phyloP scores from a whole-genome alignment of 2,329 filamentous ascomycete genomes.

The Passalora sequoiae region DNA sequence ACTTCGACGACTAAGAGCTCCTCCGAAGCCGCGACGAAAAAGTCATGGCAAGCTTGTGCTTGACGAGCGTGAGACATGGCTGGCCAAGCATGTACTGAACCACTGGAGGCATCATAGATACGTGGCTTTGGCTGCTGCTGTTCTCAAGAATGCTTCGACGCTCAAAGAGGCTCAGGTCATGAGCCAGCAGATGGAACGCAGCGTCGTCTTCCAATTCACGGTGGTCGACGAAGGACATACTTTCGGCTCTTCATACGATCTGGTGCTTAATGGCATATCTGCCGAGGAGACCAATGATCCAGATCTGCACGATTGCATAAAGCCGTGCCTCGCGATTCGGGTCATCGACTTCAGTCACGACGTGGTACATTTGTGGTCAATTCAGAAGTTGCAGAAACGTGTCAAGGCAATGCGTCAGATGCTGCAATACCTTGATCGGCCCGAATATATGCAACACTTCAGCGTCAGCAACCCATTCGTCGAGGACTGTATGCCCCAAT shows the following conservation, averaged over 20 bases:
- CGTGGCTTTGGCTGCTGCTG: slow-evolving; percentile 86
- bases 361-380: slow-evolving; percentile 87
- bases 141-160: slow-evolving; percentile 79
- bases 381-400: slow-evolving; percentile 84
- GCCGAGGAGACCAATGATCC: slow-evolving; percentile 73
- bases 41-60: slow-evolving; percentile 51
- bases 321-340: slow-evolving; percentile 85
- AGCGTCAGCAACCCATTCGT: slow-evolving; percentile 89
- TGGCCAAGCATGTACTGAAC: slow-evolving; percentile 61
- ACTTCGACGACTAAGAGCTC: slow-evolving; percentile 63
- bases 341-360: slow-evolving; percentile 85
- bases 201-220: slow-evolving; percentile 89
- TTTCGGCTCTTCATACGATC: slow-evolving; percentile 89
- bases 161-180: slow-evolving; percentile 96
- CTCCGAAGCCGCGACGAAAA: slow-evolving; percentile 22
- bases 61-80: slow-evolving; percentile 64
- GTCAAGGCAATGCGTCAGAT: slow-evolving; percentile 92
- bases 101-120: slow-evolving; percentile 83
- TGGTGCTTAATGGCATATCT: slow-evolving; percentile 85
- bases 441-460: slow-evolving; percentile 90
- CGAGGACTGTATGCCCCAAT: slow-evolving; percentile 85
- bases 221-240: slow-evolving; percentile 84
- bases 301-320: slow-evolving; percentile 67
- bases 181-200: slow-evolving; percentile 92
- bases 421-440: slow-evolving; percentile 92